phyloP scores from a whole-genome alignment of 805 yeast genomes.

The Lipomyces mesembrius region DNA sequence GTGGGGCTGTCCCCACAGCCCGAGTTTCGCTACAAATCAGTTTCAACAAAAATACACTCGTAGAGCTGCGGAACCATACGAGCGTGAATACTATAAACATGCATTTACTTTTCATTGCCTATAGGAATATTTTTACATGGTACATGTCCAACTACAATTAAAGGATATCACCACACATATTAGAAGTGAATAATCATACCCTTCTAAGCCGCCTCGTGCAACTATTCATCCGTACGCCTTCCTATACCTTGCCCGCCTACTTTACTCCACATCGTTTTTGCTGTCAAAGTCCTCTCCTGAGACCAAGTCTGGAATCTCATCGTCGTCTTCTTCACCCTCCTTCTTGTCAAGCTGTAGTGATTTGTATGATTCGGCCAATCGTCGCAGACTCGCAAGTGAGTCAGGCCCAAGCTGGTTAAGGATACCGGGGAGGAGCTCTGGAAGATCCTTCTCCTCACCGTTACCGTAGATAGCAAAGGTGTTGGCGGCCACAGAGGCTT shows the following conservation, averaged over 20 bases:
- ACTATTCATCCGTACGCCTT: constrained; percentile 4
- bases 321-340: constrained; percentile 53
- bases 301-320: constrained; percentile 69
- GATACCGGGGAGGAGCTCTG: constrained; percentile 91
- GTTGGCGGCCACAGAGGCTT: constrained; percentile 87
- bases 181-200: background rate
- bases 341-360: constrained; percentile 49
- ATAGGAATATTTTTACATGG: constrained; percentile 21
- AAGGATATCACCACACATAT: constrained; percentile 4
- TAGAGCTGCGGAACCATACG: background rate
- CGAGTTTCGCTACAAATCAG: constrained; percentile 8
- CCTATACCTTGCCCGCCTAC: background rate
- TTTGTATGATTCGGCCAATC: constrained; percentile 88
- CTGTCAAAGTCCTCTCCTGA: constrained; percentile 37
- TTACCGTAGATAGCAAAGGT: constrained; percentile 94
- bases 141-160: background rate
- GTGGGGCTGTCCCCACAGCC: too few species aligned
- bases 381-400: constrained; percentile 84
- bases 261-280: constrained; percentile 30
- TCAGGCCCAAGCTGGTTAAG: constrained; percentile 96
- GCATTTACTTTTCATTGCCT: constrained; percentile 15
- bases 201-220: background rate
- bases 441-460: constrained; percentile 88
- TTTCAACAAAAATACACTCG: too few species aligned
- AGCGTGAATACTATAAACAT: constrained; percentile 2